These are phyloP conservation scores for Saussurea involucrata DNA, from an alignment of 129 eudicot species.

Conservation along the genomic window DNA sequence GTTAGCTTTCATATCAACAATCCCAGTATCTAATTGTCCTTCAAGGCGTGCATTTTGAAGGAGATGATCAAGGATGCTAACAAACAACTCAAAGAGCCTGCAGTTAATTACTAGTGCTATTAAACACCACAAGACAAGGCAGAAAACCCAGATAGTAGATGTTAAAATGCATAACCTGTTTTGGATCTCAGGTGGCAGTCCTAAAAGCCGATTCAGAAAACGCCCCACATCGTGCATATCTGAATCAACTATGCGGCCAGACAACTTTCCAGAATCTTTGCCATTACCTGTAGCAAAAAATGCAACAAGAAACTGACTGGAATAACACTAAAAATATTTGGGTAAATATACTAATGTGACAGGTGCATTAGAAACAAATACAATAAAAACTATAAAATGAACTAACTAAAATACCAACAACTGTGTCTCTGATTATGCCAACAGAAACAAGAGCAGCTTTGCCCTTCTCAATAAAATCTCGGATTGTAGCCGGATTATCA, in stretches of 20 bases:
- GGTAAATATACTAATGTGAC: no score
- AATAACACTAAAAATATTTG: neutral
- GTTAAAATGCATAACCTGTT: constrained; percentile 54
- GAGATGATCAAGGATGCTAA: constrained; percentile 83
- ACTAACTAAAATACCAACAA: constrained; percentile 47
- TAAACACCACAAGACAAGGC: neutral
- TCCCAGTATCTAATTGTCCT: constrained; percentile 92
- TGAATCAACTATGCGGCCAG: constrained; percentile 94
- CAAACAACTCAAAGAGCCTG: constrained; percentile 95
- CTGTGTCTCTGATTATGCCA: constrained; percentile 86
- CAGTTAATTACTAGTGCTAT: constrained; percentile 1
- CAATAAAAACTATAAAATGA: neutral
- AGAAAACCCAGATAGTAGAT: neutral
- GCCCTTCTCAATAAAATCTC: constrained; percentile 69
- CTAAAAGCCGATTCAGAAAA: constrained; percentile 84
- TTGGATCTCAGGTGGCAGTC: constrained; percentile 92
- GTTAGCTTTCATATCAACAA: constrained; percentile 90
- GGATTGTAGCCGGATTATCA: constrained; percentile 71
- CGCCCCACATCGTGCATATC: constrained; percentile 99
- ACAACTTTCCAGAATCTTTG: constrained; percentile 75
- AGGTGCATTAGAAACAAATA: no score
- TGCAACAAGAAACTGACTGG: neutral
- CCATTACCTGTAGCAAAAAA: constrained; percentile 52
- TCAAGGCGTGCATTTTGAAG: constrained; percentile 83
- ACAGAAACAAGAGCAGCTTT: constrained; percentile 96